Conservation (phyloP, 1,284 basidiomycete species). For the Ganoderma boninense region DNA sequence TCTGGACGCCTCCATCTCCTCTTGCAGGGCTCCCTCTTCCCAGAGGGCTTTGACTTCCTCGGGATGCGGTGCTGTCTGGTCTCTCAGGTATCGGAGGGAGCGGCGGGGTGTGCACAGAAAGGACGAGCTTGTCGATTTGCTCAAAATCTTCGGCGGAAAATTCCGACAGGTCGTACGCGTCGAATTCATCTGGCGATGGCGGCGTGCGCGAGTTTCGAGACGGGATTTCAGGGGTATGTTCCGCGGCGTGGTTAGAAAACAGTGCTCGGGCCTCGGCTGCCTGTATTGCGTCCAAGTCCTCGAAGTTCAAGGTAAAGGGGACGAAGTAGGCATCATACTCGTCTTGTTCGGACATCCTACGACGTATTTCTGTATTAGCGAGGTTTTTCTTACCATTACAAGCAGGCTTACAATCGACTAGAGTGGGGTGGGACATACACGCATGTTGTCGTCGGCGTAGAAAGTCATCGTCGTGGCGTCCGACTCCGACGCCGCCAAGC, state of each 20-base stretch:
- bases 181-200: conserved; percentile 41
- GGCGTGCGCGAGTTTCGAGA: background rate
- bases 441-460: background rate
- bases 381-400: too few relatives aligned
- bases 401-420: conserved; percentile 6
- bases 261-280: conserved; percentile 23
- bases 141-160: conserved; percentile 67
- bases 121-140: conserved; percentile 52
- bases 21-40: conserved; percentile 21
- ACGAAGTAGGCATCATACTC: conserved; percentile 38
- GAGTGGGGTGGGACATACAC: background rate
- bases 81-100: background rate
- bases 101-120: conserved; percentile 27
- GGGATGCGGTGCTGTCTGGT: conserved; percentile 6
- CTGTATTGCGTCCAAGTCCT: conserved; percentile 32
- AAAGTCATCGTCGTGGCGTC: background rate
- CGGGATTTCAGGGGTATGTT: background rate
- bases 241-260: background rate
- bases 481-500: too few relatives aligned
- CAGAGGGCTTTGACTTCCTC: conserved; percentile 20
- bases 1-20: conserved; percentile 9
- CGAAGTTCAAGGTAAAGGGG: conserved; percentile 24
- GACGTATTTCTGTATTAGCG: background rate
- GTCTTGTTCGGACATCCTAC: conserved; percentile 28
- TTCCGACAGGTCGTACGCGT: conserved; percentile 60